Base-by-base conservation (phyloP, 768 basidiomycete genomes). In the Clavaria fumosa region DNA sequence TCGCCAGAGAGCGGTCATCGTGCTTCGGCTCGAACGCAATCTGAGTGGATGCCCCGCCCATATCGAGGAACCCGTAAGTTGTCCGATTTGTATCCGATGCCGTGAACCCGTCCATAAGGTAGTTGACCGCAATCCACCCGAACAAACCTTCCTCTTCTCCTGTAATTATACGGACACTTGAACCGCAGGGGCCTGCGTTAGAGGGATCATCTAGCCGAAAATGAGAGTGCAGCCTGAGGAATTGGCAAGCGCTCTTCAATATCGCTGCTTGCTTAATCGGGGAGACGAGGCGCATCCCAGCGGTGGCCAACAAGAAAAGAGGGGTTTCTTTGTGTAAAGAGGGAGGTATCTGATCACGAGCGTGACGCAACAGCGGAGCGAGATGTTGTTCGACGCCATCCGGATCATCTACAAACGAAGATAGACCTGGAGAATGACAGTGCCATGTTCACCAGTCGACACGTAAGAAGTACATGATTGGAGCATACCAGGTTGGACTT, bases 91-190 rank as follows among this genome's bases (percentile, higher is more conserved):
- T 53, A 37, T 55, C 60, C 0, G 57, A 55, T 7, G 67, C 66
- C 5, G 63, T 64, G 51, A 99, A 99, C 1, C 91, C 93, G 50
- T 97, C 84, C 86, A 96, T 91, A 34, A 97, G 76, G 55, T 99
- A 97, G 58, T 97, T 99, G 49, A 97, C 89, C 0, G 91, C 90
- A 40, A 99, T 89, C 95, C 95, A 99, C 0, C 95, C 95, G 57
- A 90, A 97, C 30, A 97, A 62, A 0, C 95, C 95, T 52, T 99
- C 95, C 57, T 99, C 95, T 57, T 97, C 91, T 41, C 95, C 95
- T 3, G 86, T 85, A 49, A 97, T 97, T 44, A 97, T 88, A 31
- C 81, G 76, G 2, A 97, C 75, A 48, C 81, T 90, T 34, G 83
- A 73, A n/a, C 85, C 85, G 54, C 93, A 99, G 3, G 85, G 86